Conservation (phyloP, 139 green algal genomes). For the Chlamydomonas applanata region DNA sequence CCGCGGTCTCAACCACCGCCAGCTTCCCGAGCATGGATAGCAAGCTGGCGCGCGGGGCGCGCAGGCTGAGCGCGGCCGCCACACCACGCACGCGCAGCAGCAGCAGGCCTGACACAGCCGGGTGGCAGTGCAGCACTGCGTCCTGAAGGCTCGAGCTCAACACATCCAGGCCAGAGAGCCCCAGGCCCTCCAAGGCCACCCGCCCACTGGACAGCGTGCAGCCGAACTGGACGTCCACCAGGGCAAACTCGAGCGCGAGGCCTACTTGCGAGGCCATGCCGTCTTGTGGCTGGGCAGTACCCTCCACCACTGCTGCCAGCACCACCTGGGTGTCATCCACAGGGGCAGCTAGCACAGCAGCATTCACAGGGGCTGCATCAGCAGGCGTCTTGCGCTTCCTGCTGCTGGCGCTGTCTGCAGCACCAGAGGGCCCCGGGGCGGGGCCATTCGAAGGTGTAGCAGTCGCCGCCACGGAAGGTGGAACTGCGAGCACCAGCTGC, state of each 20-base stretch:
- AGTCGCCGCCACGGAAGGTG: neutral
- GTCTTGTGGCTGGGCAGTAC: neutral
- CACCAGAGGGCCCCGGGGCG: neutral
- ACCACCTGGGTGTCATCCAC: conserved; percentile 27
- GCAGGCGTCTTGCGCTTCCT: conserved; percentile 20
- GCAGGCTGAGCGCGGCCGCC: conserved; percentile 6
- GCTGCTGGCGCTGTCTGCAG: neutral
- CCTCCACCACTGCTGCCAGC: neutral
- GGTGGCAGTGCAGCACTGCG: neutral
- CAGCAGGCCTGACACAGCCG: neutral
- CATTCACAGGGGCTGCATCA: neutral
- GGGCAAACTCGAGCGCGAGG: conserved; percentile 19
- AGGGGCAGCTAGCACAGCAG: conserved; percentile 21
- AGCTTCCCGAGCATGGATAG: conserved; percentile 24
- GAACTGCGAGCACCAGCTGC: neutral
- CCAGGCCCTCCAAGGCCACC: conserved; percentile 17
- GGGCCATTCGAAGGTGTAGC: neutral
- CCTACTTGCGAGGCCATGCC: conserved; percentile 7
- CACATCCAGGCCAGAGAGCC: neutral
- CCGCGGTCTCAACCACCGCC: conserved; percentile 1
- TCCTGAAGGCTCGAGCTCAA: neutral
- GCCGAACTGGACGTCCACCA: conserved; percentile 32
- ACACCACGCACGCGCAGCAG: conserved; percentile 12
- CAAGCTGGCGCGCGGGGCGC: conserved; percentile 15
- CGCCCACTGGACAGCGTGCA: conserved; percentile 15